These are phyloP conservation scores for Massariosphaeria phaeospora DNA, from an alignment of 495 filamentous ascomycete genomes.

Conservation along the genomic window DNA sequence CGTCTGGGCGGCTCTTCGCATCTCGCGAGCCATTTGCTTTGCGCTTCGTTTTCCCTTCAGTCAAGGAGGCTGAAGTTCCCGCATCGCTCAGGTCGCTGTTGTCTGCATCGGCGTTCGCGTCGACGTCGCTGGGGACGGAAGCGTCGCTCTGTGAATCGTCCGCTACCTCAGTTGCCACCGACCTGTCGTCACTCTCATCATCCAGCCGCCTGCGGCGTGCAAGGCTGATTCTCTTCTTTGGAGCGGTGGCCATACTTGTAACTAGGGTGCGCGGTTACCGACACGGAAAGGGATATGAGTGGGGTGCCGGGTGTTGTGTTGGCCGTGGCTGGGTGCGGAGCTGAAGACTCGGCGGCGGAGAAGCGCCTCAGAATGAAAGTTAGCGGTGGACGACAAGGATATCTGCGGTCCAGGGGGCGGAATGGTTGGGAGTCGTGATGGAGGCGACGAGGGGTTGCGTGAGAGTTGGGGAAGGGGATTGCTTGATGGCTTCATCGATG, in stretches of 20 bases:
- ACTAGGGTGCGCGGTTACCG: neutral
- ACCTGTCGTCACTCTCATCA: conserved; percentile 71
- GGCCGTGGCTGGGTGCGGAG: neutral
- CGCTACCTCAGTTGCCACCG: conserved; percentile 60
- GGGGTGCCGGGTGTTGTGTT: conserved; percentile 3
- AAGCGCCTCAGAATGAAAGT: neutral
- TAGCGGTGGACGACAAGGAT: neutral
- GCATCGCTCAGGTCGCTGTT: conserved; percentile 71
- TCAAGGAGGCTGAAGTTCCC: conserved; percentile 49
- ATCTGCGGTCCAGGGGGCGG: neutral
- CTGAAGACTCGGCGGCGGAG: conserved; percentile 21
- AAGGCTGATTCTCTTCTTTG: conserved; percentile 65
- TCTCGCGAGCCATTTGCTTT: conserved; percentile 22
- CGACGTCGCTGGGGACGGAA: conserved; percentile 67
- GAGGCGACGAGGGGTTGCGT: conserved; percentile 5
- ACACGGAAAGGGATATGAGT: neutral
- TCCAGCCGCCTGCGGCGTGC: conserved; percentile 71
- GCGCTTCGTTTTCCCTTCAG: conserved; percentile 41
- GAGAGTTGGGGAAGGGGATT: conserved; percentile 7
- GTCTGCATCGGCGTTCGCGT: conserved; percentile 66
- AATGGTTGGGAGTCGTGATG: conserved; percentile 12
- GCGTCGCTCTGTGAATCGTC: conserved; percentile 83
- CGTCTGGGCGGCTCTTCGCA: conserved; percentile 11
- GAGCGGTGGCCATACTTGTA: conserved; percentile 55
- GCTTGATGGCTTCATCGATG: conserved; percentile 9